phyloP scores from a whole-genome alignment of 805 yeast species.

The Kuraishia piskuri region DNA sequence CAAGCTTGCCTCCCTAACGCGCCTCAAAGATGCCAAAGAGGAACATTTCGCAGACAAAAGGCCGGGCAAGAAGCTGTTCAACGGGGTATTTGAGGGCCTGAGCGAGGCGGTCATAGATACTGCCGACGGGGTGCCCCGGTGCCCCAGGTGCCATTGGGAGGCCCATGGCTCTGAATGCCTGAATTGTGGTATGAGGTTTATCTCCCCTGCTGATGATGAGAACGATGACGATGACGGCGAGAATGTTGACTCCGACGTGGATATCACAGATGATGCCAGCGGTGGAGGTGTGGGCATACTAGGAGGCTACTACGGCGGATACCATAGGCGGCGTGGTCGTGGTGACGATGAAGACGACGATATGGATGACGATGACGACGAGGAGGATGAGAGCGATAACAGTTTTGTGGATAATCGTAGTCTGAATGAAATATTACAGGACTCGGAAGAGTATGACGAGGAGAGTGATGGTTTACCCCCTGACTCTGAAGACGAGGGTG shows the following conservation, averaged over 20 bases:
- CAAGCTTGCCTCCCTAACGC: conserved; percentile 11
- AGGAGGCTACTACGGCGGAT: background rate
- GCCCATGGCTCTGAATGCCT: conserved; percentile 58
- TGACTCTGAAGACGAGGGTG: background rate
- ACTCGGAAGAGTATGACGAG: background rate
- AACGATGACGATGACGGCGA: conserved; percentile 10
- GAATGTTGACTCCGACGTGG: conserved; percentile 13
- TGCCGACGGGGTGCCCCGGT: conserved; percentile 67
- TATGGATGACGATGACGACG: background rate
- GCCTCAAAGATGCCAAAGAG: conserved; percentile 19
- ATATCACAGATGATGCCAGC: conserved; percentile 8
- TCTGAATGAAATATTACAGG: background rate
- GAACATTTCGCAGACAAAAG: conserved; percentile 29
- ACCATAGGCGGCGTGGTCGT: background rate
- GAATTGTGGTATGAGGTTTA: conserved; percentile 54
- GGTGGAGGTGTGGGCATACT: background rate
- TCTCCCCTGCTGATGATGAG: conserved; percentile 5
- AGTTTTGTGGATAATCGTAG: background rate
- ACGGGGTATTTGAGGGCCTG: conserved; percentile 36
- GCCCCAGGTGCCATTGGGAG: conserved; percentile 78
- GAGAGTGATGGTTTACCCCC: background rate
- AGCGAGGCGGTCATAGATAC: conserved; percentile 48
- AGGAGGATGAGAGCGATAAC: background rate
- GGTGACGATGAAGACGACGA: background rate
- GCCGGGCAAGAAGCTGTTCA: conserved; percentile 30